These are phyloP conservation scores for Juncus effusus DNA, from an alignment of 176 grass and related monocot genomes.

Conservation along the genomic window DNA sequence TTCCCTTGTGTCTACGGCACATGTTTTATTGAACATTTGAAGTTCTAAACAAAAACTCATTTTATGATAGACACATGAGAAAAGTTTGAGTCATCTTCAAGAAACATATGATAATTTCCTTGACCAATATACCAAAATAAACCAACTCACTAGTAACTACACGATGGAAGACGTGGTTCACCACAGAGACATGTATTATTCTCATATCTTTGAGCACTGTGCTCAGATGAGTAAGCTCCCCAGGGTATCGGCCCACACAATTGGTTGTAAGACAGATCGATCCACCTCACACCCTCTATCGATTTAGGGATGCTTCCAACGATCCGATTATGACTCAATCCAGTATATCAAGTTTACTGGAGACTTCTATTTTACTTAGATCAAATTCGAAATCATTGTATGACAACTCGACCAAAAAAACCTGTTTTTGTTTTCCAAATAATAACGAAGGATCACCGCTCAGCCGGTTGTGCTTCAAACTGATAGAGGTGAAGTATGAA, in stretches of 20 bases:
- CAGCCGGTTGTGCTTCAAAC: background rate
- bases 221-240: background rate
- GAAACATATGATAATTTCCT: too few relatives aligned
- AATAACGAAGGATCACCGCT: slow-evolving; percentile 15
- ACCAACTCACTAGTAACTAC: too few relatives aligned
- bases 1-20: too few relatives aligned
- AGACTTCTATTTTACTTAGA: background rate
- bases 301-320: background rate
- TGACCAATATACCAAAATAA: too few relatives aligned
- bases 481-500: background rate
- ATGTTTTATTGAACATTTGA: too few relatives aligned
- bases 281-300: background rate
- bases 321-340: slow-evolving; percentile 23
- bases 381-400: slow-evolving; percentile 16
- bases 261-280: slow-evolving; percentile 18
- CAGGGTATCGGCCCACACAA: slow-evolving; percentile 11
- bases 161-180: too few relatives aligned
- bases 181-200: slow-evolving; percentile 17
- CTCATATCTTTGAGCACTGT: background rate
- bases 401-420: background rate
- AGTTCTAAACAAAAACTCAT: too few relatives aligned
- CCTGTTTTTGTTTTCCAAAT: slow-evolving; percentile 1
- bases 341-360: background rate
- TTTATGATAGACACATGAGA: too few relatives aligned
- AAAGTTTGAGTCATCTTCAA: too few relatives aligned